phyloP scores from a whole-genome alignment of 441 rosid genomes.

The Populus hybrid region DNA sequence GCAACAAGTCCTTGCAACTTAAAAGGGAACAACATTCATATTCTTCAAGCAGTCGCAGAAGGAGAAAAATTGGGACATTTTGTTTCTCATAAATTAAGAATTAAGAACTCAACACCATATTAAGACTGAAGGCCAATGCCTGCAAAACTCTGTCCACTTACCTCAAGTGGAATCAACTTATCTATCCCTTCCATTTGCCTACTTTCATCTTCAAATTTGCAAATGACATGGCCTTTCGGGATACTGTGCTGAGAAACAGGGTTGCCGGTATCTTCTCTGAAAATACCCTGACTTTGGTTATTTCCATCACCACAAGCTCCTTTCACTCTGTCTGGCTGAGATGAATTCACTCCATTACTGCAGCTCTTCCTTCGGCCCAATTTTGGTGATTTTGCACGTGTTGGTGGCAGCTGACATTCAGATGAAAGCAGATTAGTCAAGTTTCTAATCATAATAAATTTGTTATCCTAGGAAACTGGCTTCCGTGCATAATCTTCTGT shows the following conservation, averaged over 20 bases:
- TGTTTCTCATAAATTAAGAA: slow-evolving; percentile 29
- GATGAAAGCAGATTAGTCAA: slow-evolving; percentile 9
- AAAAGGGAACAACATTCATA: slow-evolving; percentile 31
- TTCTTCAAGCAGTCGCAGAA: slow-evolving; percentile 23
- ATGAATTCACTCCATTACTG: slow-evolving; percentile 33
- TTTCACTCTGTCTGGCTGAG: slow-evolving; percentile 41
- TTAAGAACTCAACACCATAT: slow-evolving; percentile 33
- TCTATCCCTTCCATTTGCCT: slow-evolving; percentile 26
- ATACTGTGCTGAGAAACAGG: slow-evolving; percentile 11
- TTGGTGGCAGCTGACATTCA: slow-evolving; percentile 73
- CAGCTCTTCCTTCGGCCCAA: slow-evolving; percentile 77
- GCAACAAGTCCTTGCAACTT: slow-evolving; percentile 33
- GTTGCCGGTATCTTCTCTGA: slow-evolving; percentile 27
- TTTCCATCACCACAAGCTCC: slow-evolving; percentile 33
- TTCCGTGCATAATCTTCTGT: not conserved
- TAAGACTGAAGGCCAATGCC: slow-evolving; percentile 31
- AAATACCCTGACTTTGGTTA: slow-evolving; percentile 33
- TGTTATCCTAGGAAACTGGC: not conserved
- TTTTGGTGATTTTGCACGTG: slow-evolving; percentile 95
- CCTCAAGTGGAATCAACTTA: slow-evolving; percentile 19
- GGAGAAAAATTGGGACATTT: slow-evolving; percentile 20
- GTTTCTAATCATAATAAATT: not conserved
- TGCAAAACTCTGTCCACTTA: slow-evolving; percentile 27
- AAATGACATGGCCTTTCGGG: slow-evolving; percentile 17
- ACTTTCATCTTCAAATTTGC: slow-evolving; percentile 21